Evolutionary conservation across 257 asterid genomes (phyloP), one percentile per base, ranked within the genome.

Genomic region (Oldenlandia corymbosa): DNA sequence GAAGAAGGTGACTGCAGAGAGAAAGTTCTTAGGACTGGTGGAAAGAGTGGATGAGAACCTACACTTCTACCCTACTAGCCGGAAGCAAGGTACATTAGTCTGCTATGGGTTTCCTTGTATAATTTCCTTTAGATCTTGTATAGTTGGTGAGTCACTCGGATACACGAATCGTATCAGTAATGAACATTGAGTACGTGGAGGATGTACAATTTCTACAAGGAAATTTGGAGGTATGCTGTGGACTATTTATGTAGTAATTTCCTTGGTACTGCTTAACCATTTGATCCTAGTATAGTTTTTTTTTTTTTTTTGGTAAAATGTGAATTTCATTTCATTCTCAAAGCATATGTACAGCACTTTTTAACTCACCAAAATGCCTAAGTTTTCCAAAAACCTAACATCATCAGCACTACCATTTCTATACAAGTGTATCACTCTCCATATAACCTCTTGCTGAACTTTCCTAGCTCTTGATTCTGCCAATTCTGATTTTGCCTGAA

Each of bases 101-200:
- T 58, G 24, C 14, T 17, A 47, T 4, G 34, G 10, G 7, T 59
- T 42, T 46, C 39, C 65, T 46, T 68, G n/a, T 10, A n/a, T 0
- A 55, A 11, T 20, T 27, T n/a, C 46, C 11, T 24, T 61, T 55
- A 49, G 39, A 66, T 26, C 16, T 6, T 27, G 32, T 52, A n/a
- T 21, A 21, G 32, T 17, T n/a, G 9, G 39, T 2, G 0, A n/a
- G 4, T 6, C 10, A 54, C 5, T 31, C 30, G n/a, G 28, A 55
- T 39, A 24, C 16, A 41, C 7, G 26, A 46, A 3, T 20, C 10
- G 88, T 56, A 62, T 34, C 7, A 71, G 75, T 13, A 69, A 85
- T 34, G 94, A 87, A 66, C 11, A 80, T 81, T 23, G 97, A 88
- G 71, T 90, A 90, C 60, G 72, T 90, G 42, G 95, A 90, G 39